Base-by-base conservation (phyloP, 73 alveolate species). In the Tetrahymena malaccensis region DNA sequence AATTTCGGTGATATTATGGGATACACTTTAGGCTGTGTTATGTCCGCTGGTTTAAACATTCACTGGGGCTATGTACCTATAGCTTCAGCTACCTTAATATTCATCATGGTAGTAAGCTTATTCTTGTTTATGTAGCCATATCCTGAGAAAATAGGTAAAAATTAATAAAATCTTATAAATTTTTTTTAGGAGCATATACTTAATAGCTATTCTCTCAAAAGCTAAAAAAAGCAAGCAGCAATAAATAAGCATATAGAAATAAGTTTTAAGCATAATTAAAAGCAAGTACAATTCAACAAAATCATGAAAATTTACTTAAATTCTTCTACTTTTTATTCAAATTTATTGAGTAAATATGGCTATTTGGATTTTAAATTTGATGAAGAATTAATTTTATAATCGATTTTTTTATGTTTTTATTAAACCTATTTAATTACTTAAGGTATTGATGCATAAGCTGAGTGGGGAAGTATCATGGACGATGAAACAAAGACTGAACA, bases 1-100 rank as follows among this genome's bases (percentile, higher is more conserved):
- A 94, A 94, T 27, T 85, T 93, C 25, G 96, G 96, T 25, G 96
- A 94, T 85, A 85, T 94, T 43, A 35, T 43, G 55, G 96, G 96
- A 35, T 85, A 85, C 43, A 12, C 85, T 40, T 38, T 94, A 43
- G 96, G 96, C 19, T 94, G 93, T 31, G 40, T 83, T 17, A 94
- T 94, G 89, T 27, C 89, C 3, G 35, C 89, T 7, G 89, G 89
- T 8, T 70, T 70, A 11, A 31, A 31, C 19, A 70, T 70, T 8
- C 89, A 25, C 19, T 70, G 89, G 89, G 89, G 89, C 35, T 70
- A 70, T 70, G 89, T 70, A n/a, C 89, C 89, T 25, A 70, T 70
- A 27, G 89, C 89, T 27, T n/a, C 89, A 70, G 89, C 89, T 4
- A 31, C 89, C 31, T 31, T 70, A 12, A 70, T 70, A n/a, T 70